Evolutionary conservation across 2,329 filamentous ascomycete genomes (phyloP).

Genomic region (Talaromyces pinophilus): DNA sequence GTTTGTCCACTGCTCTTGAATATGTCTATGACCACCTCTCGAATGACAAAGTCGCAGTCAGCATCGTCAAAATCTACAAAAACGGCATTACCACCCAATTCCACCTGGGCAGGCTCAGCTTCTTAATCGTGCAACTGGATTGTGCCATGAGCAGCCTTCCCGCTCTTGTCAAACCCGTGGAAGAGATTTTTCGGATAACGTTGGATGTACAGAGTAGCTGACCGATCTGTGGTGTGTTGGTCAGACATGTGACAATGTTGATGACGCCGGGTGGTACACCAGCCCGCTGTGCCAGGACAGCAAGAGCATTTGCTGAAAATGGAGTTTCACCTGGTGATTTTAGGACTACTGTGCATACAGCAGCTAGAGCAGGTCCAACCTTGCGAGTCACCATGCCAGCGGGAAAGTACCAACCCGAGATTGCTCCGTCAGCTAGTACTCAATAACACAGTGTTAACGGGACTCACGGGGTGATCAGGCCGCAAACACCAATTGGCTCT

Average conservation of each 20-base stretch:
- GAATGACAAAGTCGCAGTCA: background rate
- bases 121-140: slow-evolving; percentile 36
- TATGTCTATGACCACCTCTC: slow-evolving; percentile 53
- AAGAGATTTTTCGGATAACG: slow-evolving; percentile 73
- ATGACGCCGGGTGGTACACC: slow-evolving; percentile 21
- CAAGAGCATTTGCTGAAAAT: slow-evolving; percentile 70
- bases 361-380: slow-evolving; percentile 32
- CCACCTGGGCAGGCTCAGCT: slow-evolving; percentile 36
- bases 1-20: slow-evolving; percentile 24
- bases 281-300: slow-evolving; percentile 24
- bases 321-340: slow-evolving; percentile 78
- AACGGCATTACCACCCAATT: slow-evolving; percentile 46
- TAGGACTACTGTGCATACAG: slow-evolving; percentile 26
- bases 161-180: slow-evolving; percentile 35
- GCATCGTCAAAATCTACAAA: slow-evolving; percentile 26
- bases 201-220: slow-evolving; percentile 77
- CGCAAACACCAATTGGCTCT: slow-evolving; percentile 32
- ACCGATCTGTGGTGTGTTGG: background rate
- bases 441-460: background rate
- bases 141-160: slow-evolving; percentile 34
- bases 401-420: slow-evolving; percentile 26
- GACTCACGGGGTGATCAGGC: slow-evolving; percentile 27
- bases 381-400: slow-evolving; percentile 27
- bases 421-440: background rate
- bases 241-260: slow-evolving; percentile 3